phyloP scores from a whole-genome alignment of 257 asterid genomes.

The Ajuga chamaepitys region DNA sequence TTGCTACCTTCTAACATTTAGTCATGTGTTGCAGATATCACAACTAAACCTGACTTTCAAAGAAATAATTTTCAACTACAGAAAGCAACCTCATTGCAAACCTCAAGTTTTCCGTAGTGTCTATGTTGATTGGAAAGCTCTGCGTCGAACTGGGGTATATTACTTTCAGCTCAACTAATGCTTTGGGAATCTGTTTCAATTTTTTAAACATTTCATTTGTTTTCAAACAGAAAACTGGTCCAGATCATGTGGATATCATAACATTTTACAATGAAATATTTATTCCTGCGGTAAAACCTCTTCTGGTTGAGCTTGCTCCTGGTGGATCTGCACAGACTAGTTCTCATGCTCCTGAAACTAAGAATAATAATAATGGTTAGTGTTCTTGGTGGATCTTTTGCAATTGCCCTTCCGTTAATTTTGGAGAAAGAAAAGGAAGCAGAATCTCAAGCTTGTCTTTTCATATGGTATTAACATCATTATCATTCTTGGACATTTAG shows the following conservation, averaged over 20 bases:
- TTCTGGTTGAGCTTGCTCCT: constrained; percentile 82
- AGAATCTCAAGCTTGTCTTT: not conserved
- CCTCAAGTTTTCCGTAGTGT: constrained; percentile 64
- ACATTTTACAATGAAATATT: constrained; percentile 88
- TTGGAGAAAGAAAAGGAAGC: not conserved
- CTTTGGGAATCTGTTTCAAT: constrained; percentile 1
- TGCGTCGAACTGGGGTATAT: constrained; percentile 54
- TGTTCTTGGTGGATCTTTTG: constrained; percentile 11
- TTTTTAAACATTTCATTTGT: constrained; percentile 8
- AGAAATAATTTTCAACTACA: constrained; percentile 58
- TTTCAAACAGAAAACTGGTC: constrained; percentile 65
- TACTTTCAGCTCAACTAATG: constrained; percentile 8
- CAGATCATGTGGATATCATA: constrained; percentile 87
- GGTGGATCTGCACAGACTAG: constrained; percentile 46
- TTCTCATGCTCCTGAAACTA: constrained; percentile 40
- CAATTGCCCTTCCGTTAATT: not conserved
- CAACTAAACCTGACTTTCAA: constrained; percentile 54
- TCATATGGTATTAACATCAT: constrained; percentile 4
- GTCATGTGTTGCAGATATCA: constrained; percentile 60
- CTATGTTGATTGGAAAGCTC: constrained; percentile 41
- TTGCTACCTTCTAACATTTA: constrained; percentile 9
- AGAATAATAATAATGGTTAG: constrained; percentile 51
- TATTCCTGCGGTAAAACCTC: constrained; percentile 84
- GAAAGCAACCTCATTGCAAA: constrained; percentile 65
- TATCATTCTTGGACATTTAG: constrained; percentile 25